Conservation (phyloP, 192 early-diverging fungal genomes). For the Ambispora gerdemannii region DNA sequence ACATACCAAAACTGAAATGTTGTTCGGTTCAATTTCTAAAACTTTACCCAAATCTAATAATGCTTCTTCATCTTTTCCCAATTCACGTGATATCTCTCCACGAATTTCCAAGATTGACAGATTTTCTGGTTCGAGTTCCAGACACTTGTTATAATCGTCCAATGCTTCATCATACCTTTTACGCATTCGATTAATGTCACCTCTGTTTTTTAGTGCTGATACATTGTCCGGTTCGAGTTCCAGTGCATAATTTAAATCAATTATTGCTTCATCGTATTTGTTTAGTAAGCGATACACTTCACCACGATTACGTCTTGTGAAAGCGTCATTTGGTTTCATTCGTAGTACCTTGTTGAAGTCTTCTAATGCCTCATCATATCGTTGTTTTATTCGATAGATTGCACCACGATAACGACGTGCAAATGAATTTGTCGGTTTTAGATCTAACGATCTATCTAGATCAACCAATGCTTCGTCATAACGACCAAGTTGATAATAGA, state of each 20-base stretch:
- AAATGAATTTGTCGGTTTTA: background rate
- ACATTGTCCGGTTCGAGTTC: background rate
- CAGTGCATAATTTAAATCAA: conserved; percentile 4
- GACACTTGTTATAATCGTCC: background rate
- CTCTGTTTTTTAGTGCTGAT: background rate
- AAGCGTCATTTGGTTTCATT: background rate
- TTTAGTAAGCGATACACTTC: background rate
- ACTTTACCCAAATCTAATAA: conserved; percentile 15
- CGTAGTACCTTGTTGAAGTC: conserved; percentile 17
- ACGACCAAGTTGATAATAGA: conserved; percentile 6
- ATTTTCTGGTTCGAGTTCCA: conserved; percentile 13
- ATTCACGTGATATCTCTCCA: conserved; percentile 14
- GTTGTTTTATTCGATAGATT: background rate
- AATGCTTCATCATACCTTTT: background rate
- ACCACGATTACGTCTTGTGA: conserved; percentile 4
- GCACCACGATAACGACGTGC: conserved; percentile 9
- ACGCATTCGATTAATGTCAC: background rate
- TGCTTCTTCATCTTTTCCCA: conserved; percentile 6
- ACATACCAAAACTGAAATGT: background rate
- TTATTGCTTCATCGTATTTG: conserved; percentile 6
- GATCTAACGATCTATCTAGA: conserved; percentile 10
- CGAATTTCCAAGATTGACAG: background rate
- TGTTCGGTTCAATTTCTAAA: conserved; percentile 4
- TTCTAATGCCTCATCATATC: background rate
- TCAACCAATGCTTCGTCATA: conserved; percentile 11